Base-by-base conservation (phyloP, 1,284 basidiomycete genomes). In the Lignosus rhinocerotis region DNA sequence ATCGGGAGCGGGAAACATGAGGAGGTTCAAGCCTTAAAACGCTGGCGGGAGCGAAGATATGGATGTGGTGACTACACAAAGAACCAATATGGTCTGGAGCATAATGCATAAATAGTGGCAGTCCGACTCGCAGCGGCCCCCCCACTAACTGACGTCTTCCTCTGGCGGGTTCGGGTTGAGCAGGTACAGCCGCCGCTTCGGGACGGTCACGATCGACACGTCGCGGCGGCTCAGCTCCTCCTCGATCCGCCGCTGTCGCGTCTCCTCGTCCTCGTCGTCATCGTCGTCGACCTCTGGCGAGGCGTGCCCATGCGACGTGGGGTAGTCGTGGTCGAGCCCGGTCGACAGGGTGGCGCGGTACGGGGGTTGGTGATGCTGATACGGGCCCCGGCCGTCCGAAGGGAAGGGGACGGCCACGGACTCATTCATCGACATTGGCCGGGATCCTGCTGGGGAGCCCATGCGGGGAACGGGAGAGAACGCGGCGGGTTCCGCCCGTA, bases 151-250 rank as follows among this genome's bases (percentile, higher is more conserved):
- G 45, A 42, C 51, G 41, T 54, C 50, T 21, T 59, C 56, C 43
- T 66, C 62, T 43, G 62, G 62, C 36, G 63, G 63, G 44, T 76
- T 78, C 5, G 88, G 88, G 69, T 92, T 92, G 53, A 83, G 79
- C 50, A 92, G 80, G 78, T 83, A 85, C 56, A 92, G 74, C 67
- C 82, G 84, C 63, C 88, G 86, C 69, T 82, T 86, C 31, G 90
- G 90, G 38, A 91, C 84, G 14, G 90, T 92, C 61, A 92, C 82
- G 67, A 92, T 90, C 25, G 87, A 88, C 32, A 92, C 88, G 62
- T 92, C 88, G 54, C 89, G 80, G 66, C 89, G 78, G 41, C 78
- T 83, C 80, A 92, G 89, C 71, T 92, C 90, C 56, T 88, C 85
- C 70, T 92, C 90, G 43, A 92, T 90, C 64, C 83, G 78, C 58